Base-by-base conservation (phyloP, 2,329 filamentous ascomycete genomes). In the Fusarium citri region DNA sequence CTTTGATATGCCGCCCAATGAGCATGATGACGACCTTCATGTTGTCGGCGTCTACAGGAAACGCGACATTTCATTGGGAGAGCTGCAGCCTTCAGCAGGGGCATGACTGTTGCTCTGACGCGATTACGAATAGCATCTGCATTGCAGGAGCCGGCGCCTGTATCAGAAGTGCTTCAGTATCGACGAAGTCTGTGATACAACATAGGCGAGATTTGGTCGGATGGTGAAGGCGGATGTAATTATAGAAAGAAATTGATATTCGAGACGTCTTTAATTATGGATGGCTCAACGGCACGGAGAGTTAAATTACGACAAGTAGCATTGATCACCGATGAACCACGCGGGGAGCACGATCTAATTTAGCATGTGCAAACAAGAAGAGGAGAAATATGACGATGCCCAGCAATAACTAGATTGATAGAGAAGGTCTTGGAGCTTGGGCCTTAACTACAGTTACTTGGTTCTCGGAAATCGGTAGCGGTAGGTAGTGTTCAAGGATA, bases 151-250 rank as follows among this genome's bases (percentile, higher is more conserved):
- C n/a, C 25, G 43, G 18, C 18, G 18, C 12, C 7, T 28, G 43
- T 47, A 47, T 26, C 31, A 55, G 56, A 47, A 42, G 60, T 30
- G 30, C 47, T 63, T 55, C 37, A 63, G 48, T 42, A 22, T 51
- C 60, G 34, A 31, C 26, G 42, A 43, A 58, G 43, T 43, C 37
- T 28, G 22, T 58, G 47, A 43, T 31, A 59, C 45, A 16, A 31
- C 51, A 22, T 66, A 57, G 53, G 78, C 34, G 76, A 78, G 57
- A 64, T 64, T 51, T 79, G 76, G 76, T 73, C 60, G 69, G 26
- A 76, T 69, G 11, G 45, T 34, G 46, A 66, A 73, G 26, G 76
- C n/a, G 5, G 48, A 47, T 18, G 25, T 42, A 59, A 31, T 37
- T 34, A 47, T 15, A 37, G 55, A 50, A 42, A 45, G 57, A 47